Conservation (phyloP, 306 rosid genomes). For the Sophora flavescens region DNA sequence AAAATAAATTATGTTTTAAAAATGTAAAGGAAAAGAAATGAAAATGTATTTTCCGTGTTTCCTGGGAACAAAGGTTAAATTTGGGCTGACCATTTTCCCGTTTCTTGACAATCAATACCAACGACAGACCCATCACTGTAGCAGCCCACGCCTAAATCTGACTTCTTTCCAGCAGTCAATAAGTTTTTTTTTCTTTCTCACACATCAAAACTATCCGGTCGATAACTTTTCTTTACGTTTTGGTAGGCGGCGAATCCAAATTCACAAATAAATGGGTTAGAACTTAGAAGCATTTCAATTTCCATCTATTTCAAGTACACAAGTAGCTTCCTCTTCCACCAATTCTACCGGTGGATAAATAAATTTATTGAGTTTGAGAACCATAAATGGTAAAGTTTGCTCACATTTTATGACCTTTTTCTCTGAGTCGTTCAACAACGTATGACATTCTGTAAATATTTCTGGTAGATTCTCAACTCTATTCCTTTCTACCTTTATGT, state of each 20-base stretch:
- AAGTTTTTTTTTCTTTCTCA: no score
- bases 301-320: background rate
- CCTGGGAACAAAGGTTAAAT: no score
- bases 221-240: no score
- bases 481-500: slow-evolving; percentile 28
- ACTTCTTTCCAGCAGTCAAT: no score
- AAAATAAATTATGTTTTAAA: background rate
- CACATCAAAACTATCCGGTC: no score
- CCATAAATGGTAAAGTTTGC: slow-evolving; percentile 26
- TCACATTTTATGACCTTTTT: slow-evolving; percentile 29
- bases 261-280: slow-evolving; percentile 12
- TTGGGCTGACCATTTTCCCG: no score
- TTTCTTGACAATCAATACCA: slow-evolving; percentile 21
- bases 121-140: background rate
- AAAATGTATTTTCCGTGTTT: no score
- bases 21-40: no score
- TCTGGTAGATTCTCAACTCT: slow-evolving; percentile 28
- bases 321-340: no score
- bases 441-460: slow-evolving; percentile 26
- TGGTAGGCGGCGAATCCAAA: no score
- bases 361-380: slow-evolving; percentile 43
- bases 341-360: no score
- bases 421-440: slow-evolving; percentile 24
- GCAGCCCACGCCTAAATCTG: background rate
- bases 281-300: slow-evolving; percentile 31